Base-by-base conservation (phyloP, 768 basidiomycete genomes). In the Rhodotorula diobovata region DNA sequence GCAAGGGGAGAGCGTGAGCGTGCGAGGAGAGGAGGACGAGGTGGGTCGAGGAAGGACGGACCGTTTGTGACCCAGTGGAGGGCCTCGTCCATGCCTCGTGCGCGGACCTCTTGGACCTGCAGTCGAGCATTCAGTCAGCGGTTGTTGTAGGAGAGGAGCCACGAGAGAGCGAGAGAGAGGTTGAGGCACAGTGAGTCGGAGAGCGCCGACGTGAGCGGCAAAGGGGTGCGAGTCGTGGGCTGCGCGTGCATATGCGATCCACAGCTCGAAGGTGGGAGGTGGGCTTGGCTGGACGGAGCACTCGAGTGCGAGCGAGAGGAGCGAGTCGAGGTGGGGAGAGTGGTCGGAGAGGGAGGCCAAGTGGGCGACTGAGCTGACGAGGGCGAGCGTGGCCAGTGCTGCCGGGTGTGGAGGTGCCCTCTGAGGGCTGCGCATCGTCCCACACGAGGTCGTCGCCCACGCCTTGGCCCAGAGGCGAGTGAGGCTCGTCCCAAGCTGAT, bases 281-380 rank as follows among this genome's bases (percentile, higher is more conserved):
- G 51, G 25, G 20, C 90, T 87, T 4, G 86, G 85, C 80, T 92
- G 91, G 71, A 86, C 86, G 51, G 91, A 84, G 32, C 90, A 87
- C 78, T 92, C 92, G 85, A 93, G 84, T 14, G 90, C 90, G 78
- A 89, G 91, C 77, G 87, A 84, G 53, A 81, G 82, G 74, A 86
- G 84, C 2, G 85, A 79, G 75, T 84, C 84, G 43, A 84, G 80
- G 30, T 83, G 82, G 21, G 81, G 78, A 35, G 82, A 78, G 9
- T n/a, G n/a, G n/a, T n/a, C n/a, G n/a, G n/a, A n/a, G n/a, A n/a
- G n/a, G n/a, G n/a, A n/a, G n/a, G n/a, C n/a, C n/a, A n/a, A n/a
- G n/a, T n/a, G n/a, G n/a, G n/a, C n/a, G 85, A 28, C 25, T 50
- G 82, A 12, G 28, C 81, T 67, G 25, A 78, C 41, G 58, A 43